Evolutionary conservation across 345 rosid genomes (phyloP), one percentile per base, ranked within the genome.

Genomic region (Firmiana major): DNA sequence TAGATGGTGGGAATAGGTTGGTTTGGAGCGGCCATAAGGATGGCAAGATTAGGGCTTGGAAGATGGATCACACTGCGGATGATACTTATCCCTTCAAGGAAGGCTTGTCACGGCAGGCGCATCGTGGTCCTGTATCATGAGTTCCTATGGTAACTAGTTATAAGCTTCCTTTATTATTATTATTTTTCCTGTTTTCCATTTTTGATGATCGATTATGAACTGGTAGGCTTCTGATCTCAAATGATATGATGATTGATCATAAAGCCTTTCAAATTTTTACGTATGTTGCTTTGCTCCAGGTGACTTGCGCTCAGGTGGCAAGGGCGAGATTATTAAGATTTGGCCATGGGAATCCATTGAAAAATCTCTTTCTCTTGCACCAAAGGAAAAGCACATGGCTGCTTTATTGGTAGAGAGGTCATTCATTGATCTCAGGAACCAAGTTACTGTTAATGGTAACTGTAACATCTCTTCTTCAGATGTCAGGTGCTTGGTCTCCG

Each of bases 11-110:
- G 75, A 90, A 84, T 77, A 81, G 83, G 79, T 79, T 94, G 70
- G 96, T 97, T 64, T 97, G 97, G 97, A 91, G 93, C 69, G 98
- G 99, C 55, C 99, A 97, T 51, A 97, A 92, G 62, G 99, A 97
- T 62, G 99, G 99, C 13, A 97, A 90, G 88, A 89, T 97, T 65
- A 78, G 91, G 73, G 87, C 98, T 15, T 97, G 99, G 99, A 90
- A 85, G 82, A 92, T 87, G 97, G 97, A 92, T 79, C 89, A 79
- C 49, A 64, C 36, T 12, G 15, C 58, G 21, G 90, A 79, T 19
- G 88, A 79, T 49, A 80, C 72, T 77, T 48, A 81, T 63, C 92
- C 90, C 64, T 88, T 97, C 73, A 94, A 89, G 78, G 99, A 97
- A 85, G 94, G 96, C n/a, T 83, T 92, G 71, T 84, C 94, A 10